Evolutionary conservation across 2,329 filamentous ascomycete genomes (phyloP), one percentile per base, ranked within the genome.

Genomic region (Penicillium sp.): DNA sequence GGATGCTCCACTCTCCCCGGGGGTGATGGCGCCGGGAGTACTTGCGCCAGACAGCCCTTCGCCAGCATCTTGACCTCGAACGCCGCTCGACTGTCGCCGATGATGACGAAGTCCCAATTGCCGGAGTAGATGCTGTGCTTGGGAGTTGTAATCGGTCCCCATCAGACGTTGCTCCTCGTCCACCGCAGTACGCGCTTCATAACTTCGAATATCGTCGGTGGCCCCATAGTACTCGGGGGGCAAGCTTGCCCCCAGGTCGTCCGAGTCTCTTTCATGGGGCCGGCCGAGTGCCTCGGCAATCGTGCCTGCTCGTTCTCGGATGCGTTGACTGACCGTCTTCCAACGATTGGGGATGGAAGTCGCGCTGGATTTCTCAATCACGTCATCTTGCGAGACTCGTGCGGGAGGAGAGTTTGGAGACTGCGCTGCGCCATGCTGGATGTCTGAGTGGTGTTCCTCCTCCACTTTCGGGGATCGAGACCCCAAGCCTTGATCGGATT

Each of bases 201-300:
- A 56, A 12, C 56, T 53, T 35, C 33, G 39, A 11, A 60, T 40
- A 41, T 61, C 59, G 34, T 61, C 59, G 1, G 53, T 60, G 24
- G 59, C 58, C 1, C 58, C 59, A 18, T 50, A 61, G 28, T 50
- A 44, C 28, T 61, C 59, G 1, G 59, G 55, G 5, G 50, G 46
- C 24, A 56, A 52, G 25, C 48, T 52, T 1, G 53, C 44, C 41
- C 56, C 53, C 39, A 60, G 52, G 1, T 56, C 59, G 52, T 61
- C 59, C 9, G 51, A 56, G 4, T 52, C 48, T 43, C 49, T 43
- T 44, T 59, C 58, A 40, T 50, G 53, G 1, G 59, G 53, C n/a
- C 59, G 56, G 11, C 59, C 56, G 5, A 61, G 46, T 9, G 37
- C 49, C 36, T 60, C 53, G 3, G 58, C 59, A 28, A 61, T 48